These are phyloP conservation scores for Coemansia furcata DNA, from an alignment of 192 early-diverging fungal genomes.

Conservation along the genomic window DNA sequence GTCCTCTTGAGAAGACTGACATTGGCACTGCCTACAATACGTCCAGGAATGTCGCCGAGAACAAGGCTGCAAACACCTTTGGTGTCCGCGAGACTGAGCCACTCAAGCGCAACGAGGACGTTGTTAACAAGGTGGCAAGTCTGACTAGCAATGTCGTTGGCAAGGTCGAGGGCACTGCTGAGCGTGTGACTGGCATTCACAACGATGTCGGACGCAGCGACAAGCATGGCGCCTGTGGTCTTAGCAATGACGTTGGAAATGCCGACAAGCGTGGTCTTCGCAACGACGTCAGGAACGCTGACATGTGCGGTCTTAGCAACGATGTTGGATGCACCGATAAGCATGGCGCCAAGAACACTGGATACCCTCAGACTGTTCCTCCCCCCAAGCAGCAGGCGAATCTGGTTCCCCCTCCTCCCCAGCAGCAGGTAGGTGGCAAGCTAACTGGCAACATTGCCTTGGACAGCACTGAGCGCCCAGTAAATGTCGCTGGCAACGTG, in stretches of 20 bases:
- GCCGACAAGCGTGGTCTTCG: neutral
- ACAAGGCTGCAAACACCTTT: neutral
- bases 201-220: neutral
- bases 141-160: neutral
- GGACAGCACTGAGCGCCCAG: neutral
- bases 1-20: neutral
- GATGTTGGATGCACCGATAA: neutral
- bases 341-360: too few relatives aligned
- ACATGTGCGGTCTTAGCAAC: neutral
- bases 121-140: neutral
- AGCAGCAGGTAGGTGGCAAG: neutral
- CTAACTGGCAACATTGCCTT: neutral
- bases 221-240: neutral
- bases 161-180: neutral
- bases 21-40: neutral
- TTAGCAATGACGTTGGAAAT: neutral
- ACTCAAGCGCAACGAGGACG: neutral
- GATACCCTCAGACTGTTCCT: neutral
- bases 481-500: neutral
- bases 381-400: neutral
- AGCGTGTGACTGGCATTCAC: neutral
- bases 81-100: neutral
- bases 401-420: neutral
- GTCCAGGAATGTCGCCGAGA: neutral
- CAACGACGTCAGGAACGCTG: neutral